Evolutionary conservation across 116 monocot genomes (phyloP).

Genomic region (Iris pallida): DNA sequence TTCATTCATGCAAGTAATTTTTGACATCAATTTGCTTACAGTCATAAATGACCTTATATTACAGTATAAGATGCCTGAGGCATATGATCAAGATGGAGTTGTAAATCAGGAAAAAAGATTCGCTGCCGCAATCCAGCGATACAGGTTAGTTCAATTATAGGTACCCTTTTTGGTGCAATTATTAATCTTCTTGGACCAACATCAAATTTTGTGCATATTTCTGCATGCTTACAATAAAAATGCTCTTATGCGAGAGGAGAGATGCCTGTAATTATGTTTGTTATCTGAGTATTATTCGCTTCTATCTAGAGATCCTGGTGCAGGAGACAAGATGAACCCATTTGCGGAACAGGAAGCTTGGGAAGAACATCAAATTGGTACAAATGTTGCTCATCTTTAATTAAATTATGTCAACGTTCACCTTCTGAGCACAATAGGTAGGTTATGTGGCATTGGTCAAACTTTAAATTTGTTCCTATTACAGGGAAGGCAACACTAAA

Average conservation of each 20-base stretch:
- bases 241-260: too few relatives aligned
- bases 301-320: constrained; percentile 64
- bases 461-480: constrained; percentile 5
- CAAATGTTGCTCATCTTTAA: neutral
- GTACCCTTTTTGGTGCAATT: constrained; percentile 3
- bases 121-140: constrained; percentile 80
- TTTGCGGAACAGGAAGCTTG: constrained; percentile 99
- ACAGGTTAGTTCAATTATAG: constrained; percentile 46
- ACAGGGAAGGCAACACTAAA: constrained; percentile 82
- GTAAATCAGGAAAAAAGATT: constrained; percentile 99
- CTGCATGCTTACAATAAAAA: neutral
- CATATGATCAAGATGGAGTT: constrained; percentile 85
- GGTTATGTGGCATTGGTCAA: neutral
- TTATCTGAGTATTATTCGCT: neutral
- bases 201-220: constrained; percentile 3
- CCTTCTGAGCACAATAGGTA: neutral
- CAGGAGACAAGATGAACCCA: constrained; percentile 95
- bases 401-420: neutral
- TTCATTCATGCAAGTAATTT: neutral
- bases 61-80: constrained; percentile 99
- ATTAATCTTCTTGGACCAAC: neutral
- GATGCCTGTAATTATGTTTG: too few relatives aligned
- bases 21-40: neutral
- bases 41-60: neutral
- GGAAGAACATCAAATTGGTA: constrained; percentile 99